phyloP scores from a whole-genome alignment of 164 flowering plant genomes.

The Saururus chinensis region DNA sequence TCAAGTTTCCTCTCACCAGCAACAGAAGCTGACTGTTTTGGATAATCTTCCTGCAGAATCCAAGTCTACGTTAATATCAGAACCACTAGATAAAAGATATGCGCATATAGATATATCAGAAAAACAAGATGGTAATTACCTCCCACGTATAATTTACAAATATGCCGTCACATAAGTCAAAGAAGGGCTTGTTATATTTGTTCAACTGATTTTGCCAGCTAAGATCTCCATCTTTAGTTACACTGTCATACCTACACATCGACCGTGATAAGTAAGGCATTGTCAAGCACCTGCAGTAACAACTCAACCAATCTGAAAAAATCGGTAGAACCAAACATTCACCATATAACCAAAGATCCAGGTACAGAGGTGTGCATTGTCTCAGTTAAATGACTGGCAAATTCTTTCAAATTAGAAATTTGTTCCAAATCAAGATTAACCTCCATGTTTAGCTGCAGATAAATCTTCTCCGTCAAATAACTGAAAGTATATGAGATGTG shows the following conservation, averaged over 20 bases:
- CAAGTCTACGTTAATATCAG: neutral
- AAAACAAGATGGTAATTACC: slow-evolving; percentile 25
- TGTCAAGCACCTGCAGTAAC: neutral
- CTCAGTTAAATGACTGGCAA: slow-evolving; percentile 57
- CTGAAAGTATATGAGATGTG: neutral
- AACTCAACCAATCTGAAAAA: neutral
- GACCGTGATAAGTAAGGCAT: neutral
- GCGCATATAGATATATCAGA: slow-evolving; percentile 1
- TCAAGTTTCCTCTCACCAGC: slow-evolving; percentile 82
- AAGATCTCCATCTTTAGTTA: slow-evolving; percentile 59
- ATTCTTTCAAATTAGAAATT: slow-evolving; percentile 67
- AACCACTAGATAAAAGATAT: neutral
- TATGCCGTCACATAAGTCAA: slow-evolving; percentile 90
- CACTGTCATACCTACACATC: slow-evolving; percentile 76
- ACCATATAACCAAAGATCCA: slow-evolving; percentile 83
- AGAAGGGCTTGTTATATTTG: slow-evolving; percentile 73
- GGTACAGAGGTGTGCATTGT: slow-evolving; percentile 61
- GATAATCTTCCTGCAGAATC: slow-evolving; percentile 54
- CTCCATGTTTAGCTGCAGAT: slow-evolving; percentile 78
- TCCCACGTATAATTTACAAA: slow-evolving; percentile 80
- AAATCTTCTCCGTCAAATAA: neutral
- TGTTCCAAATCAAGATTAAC: slow-evolving; percentile 34
- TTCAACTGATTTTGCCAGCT: slow-evolving; percentile 76
- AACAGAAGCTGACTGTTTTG: slow-evolving; percentile 54
- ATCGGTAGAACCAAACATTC: slow-evolving; percentile 5